A percentile compares a stretch with the other conserved stretches of the same genome.
Conservation (phyloP, 2,329 filamentous ascomycete genomes). For the Cladosporium oxysporum region DNA sequence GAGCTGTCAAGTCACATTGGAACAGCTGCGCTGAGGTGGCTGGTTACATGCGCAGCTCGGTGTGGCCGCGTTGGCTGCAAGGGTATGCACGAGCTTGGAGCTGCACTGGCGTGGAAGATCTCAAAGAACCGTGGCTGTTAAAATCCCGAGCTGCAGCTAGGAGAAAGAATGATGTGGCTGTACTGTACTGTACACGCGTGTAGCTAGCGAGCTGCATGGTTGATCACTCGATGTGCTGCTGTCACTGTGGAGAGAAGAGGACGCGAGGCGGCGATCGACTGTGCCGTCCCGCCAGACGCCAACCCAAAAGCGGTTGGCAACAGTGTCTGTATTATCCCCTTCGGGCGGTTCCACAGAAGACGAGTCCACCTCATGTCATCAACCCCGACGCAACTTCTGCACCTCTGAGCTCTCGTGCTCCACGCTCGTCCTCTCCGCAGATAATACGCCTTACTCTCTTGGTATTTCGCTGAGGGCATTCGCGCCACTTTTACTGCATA, state of each 20-base stretch:
- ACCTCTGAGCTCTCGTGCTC: slow-evolving; percentile 1
- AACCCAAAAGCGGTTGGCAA: neutral
- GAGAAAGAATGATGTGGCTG: neutral
- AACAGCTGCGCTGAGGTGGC: neutral
- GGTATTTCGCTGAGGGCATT: neutral
- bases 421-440: neutral
- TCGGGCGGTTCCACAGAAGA: neutral
- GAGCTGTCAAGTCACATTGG: neutral
- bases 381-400: slow-evolving; percentile 7
- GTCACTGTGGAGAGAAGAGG: neutral
- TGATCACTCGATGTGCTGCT: neutral
- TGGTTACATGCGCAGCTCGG: neutral
- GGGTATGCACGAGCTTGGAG: neutral
- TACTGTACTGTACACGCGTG: neutral
- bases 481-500: neutral
- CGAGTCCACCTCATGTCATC: slow-evolving; percentile 6
- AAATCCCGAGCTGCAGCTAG: neutral
- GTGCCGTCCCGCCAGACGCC: slow-evolving; percentile 5
- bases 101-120: neutral
- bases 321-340: slow-evolving; percentile 3
- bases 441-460: neutral
- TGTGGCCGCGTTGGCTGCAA: neutral
- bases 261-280: slow-evolving; percentile 3
- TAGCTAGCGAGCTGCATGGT: slow-evolving; percentile 1
- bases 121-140: neutral